phyloP scores from a whole-genome alignment of 257 asterid genomes.

The Scutellaria baicalensis region DNA sequence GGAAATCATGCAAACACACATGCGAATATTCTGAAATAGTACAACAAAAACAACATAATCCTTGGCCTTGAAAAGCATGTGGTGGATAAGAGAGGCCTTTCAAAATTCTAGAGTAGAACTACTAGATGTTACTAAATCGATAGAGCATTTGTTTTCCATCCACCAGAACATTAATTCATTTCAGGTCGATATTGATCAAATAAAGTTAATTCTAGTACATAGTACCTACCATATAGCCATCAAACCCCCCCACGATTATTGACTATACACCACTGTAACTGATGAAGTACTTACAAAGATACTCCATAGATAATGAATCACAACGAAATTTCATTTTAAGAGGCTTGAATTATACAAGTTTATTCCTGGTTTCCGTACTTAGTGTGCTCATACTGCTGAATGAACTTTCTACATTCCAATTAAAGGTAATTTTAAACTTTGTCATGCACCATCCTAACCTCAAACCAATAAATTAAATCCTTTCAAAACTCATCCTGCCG shows the following conservation, averaged over 20 bases:
- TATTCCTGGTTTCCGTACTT: background rate
- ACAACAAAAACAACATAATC: background rate
- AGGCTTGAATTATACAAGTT: background rate
- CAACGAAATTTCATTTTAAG: background rate
- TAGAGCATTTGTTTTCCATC: background rate
- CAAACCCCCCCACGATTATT: background rate
- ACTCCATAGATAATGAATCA: background rate
- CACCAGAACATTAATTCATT: background rate
- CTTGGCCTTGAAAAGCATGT: background rate
- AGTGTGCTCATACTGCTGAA: background rate
- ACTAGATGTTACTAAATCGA: background rate
- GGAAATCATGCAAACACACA: background rate
- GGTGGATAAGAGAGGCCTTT: background rate
- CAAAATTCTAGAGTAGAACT: background rate
- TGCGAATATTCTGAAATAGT: background rate
- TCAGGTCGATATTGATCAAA: background rate
- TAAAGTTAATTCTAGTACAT: background rate
- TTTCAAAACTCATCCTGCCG: background rate
- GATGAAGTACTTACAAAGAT: background rate
- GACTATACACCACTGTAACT: background rate
- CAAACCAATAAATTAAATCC: background rate
- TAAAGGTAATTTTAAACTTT: background rate
- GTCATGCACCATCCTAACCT: background rate
- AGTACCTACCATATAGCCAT: background rate
- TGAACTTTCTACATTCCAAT: background rate